These are phyloP conservation scores for Acrocalymma vagum DNA, from an alignment of 2,329 filamentous ascomycete species.

Conservation along the genomic window DNA sequence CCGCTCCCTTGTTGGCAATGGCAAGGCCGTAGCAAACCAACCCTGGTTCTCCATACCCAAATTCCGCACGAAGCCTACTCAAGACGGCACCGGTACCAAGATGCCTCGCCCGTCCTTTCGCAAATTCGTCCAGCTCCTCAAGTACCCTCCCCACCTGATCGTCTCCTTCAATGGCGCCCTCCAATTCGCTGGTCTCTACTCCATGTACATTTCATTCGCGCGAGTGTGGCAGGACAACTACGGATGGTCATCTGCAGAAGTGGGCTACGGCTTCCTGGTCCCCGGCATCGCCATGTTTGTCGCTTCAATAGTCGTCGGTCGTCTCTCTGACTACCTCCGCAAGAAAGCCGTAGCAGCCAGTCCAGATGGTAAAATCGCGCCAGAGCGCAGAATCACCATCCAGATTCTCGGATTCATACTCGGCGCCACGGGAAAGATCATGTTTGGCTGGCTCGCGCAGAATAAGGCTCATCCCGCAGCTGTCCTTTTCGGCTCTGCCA, in stretches of 20 bases:
- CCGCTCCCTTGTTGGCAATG: conserved; percentile 55
- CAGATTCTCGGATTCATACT: conserved; percentile 53
- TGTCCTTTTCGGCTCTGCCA: conserved; percentile 29
- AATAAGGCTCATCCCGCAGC: conserved; percentile 29
- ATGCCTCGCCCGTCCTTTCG: conserved; percentile 31
- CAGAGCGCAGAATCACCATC: conserved; percentile 50
- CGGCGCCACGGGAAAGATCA: conserved; percentile 46
- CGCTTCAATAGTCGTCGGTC: conserved; percentile 49
- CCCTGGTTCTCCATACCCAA: conserved; percentile 36
- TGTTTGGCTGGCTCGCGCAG: conserved; percentile 53
- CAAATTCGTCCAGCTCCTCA: conserved; percentile 32
- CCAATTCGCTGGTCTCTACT: conserved; percentile 37
- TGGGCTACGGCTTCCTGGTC: conserved; percentile 49
- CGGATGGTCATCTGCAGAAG: conserved; percentile 42
- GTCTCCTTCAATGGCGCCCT: conserved; percentile 38
- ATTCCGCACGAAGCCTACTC: conserved; percentile 29
- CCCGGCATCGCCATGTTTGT: conserved; percentile 43
- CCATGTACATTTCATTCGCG: conserved; percentile 35
- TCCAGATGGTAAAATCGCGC: conserved; percentile 36
- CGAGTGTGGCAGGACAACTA: conserved; percentile 38
- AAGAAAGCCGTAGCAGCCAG: conserved; percentile 34
- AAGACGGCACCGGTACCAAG: conserved; percentile 25
- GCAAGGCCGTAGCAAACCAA: conserved; percentile 34
- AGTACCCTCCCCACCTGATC: conserved; percentile 37
- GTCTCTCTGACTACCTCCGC: conserved; percentile 48